Percentiles rank a stretch among this genome's conserved stretches.
Conservation (phyloP, 345 rosid species). For the Pseudoturritis turrita region DNA sequence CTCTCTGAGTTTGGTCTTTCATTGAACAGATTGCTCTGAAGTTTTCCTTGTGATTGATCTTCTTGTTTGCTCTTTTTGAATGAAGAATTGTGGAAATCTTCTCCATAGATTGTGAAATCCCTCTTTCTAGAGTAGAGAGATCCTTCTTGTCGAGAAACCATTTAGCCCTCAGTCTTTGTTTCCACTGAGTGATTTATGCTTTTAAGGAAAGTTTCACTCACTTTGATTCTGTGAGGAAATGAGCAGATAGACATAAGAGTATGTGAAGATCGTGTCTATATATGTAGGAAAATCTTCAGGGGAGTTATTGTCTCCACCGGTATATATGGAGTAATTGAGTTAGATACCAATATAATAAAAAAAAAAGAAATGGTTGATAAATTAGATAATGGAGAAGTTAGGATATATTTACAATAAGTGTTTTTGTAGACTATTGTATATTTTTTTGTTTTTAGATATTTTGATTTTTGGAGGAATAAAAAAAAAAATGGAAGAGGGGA, state of each 20-base stretch:
- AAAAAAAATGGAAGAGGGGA: background rate
- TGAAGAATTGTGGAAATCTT: slow-evolving; percentile 23
- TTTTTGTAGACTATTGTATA: background rate
- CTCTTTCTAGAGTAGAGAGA: slow-evolving; percentile 28
- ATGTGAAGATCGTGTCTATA: slow-evolving; percentile 1
- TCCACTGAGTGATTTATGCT: slow-evolving; percentile 12
- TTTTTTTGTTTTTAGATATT: background rate
- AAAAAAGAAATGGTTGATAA: slow-evolving; percentile 6
- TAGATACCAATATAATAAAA: slow-evolving; percentile 3
- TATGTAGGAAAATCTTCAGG: slow-evolving; percentile 26
- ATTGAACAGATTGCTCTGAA: slow-evolving; percentile 4
- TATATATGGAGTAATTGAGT: slow-evolving; percentile 28
- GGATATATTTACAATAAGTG: too few species aligned
- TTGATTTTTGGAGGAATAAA: background rate
- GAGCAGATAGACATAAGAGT: slow-evolving; percentile 11
- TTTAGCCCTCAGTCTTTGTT: slow-evolving; percentile 2
- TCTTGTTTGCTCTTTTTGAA: slow-evolving; percentile 27
- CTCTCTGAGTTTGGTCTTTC: slow-evolving; percentile 22
- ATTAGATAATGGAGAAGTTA: background rate
- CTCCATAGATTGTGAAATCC: slow-evolving; percentile 13
- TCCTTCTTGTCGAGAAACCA: slow-evolving; percentile 33
- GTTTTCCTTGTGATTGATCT: slow-evolving; percentile 20
- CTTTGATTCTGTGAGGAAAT: slow-evolving; percentile 20
- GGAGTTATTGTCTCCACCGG: slow-evolving; percentile 37
- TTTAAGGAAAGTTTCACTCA: background rate